Conservation (phyloP, 495 filamentous ascomycete species). For the Neurospora discreta region DNA sequence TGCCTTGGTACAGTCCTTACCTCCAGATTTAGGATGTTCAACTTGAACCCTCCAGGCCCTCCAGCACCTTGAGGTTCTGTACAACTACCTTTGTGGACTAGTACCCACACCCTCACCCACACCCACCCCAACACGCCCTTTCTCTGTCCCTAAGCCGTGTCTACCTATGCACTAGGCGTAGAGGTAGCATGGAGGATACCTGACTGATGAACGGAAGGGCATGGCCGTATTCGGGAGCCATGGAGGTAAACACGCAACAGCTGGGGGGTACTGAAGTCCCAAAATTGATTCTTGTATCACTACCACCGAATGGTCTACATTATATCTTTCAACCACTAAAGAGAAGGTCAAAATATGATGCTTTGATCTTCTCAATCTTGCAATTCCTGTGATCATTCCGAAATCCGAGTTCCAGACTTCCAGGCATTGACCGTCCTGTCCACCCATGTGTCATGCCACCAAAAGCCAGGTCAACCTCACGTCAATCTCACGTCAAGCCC, state of each 20-base stretch:
- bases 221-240: no score
- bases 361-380: no score
- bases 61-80: background rate
- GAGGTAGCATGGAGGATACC: background rate
- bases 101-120: background rate
- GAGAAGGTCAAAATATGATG: background rate
- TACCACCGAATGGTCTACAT: background rate
- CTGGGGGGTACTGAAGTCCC: background rate
- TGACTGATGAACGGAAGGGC: background rate
- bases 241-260: background rate
- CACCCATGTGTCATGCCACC: background rate
- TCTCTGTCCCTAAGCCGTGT: background rate
- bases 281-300: background rate
- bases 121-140: background rate
- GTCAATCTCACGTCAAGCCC: background rate
- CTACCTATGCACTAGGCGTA: no score
- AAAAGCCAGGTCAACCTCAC: background rate
- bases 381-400: background rate
- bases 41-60: background rate
- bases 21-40: background rate
- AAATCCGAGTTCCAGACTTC: background rate
- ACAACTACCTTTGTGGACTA: background rate
- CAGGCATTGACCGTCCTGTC: background rate
- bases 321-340: no score
- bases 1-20: background rate